A percentile compares a stretch with the other conserved stretches of the same genome.
These are phyloP conservation scores for Lagenaria siceraria DNA, from an alignment of 306 rosid genomes.

Conservation along the genomic window DNA sequence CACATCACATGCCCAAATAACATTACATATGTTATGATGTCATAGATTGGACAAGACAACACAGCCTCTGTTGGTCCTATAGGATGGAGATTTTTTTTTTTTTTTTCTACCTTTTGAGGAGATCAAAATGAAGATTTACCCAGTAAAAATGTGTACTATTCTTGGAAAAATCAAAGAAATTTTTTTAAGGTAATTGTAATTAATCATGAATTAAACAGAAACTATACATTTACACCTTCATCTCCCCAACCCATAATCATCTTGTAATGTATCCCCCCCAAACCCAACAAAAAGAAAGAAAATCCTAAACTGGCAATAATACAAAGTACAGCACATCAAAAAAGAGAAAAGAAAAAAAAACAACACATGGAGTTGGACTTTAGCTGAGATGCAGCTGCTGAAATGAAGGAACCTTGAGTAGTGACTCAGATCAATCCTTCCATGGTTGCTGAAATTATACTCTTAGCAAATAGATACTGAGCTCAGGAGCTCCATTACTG, in stretches of 20 bases:
- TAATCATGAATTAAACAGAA: conserved; percentile 6
- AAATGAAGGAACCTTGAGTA: conserved; percentile 17
- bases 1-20: conserved; percentile 9
- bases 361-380: conserved; percentile 20
- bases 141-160: background rate
- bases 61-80: background rate
- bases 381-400: conserved; percentile 22
- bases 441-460: conserved; percentile 37
- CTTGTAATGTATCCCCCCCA: conserved; percentile 7
- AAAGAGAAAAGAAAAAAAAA: background rate
- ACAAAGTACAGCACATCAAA: background rate
- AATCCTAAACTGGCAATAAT: background rate
- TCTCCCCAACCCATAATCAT: conserved; percentile 2
- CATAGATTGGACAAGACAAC: conserved; percentile 3
- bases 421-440: conserved; percentile 10
- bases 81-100: background rate
- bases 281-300: conserved; percentile 7
- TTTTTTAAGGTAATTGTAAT: background rate
- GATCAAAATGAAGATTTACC: background rate
- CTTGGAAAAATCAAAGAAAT: background rate
- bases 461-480: conserved; percentile 89
- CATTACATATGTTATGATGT: conserved; percentile 1
- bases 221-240: conserved; percentile 9
- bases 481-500: conserved; percentile 96
- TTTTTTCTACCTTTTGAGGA: background rate